These are phyloP conservation scores for Leccinum griseonigrum DNA, from an alignment of 1,284 basidiomycete genomes.

Conservation along the genomic window DNA sequence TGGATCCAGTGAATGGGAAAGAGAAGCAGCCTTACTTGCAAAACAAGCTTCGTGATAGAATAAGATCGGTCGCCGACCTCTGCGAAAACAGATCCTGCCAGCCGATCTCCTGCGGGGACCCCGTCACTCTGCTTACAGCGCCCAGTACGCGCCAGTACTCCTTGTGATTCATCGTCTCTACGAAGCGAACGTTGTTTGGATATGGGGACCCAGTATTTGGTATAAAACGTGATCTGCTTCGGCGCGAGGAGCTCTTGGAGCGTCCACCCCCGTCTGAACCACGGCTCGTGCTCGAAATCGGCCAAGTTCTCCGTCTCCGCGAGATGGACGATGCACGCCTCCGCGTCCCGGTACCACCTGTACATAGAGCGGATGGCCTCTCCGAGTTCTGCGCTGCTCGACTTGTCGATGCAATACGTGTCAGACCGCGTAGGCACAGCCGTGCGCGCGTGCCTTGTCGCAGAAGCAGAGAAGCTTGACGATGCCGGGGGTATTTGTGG, in stretches of 20 bases:
- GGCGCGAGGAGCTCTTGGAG: slow-evolving; percentile 17
- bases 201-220: slow-evolving; percentile 4
- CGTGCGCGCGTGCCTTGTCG: slow-evolving; percentile 7
- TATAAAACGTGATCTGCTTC: slow-evolving; percentile 10
- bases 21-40: slow-evolving; percentile 13
- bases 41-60: slow-evolving; percentile 18
- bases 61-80: slow-evolving; percentile 18
- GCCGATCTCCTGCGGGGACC: slow-evolving; percentile 7
- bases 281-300: slow-evolving; percentile 10
- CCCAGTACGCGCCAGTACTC: slow-evolving; percentile 14
- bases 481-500: background rate
- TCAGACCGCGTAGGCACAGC: slow-evolving; percentile 15
- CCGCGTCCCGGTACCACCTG: slow-evolving; percentile 13
- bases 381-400: slow-evolving; percentile 15
- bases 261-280: slow-evolving; percentile 15
- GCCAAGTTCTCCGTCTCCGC: slow-evolving; percentile 8
- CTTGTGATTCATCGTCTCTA: slow-evolving; percentile 8
- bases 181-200: background rate
- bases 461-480: slow-evolving; percentile 10
- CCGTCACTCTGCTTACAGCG: slow-evolving; percentile 11
- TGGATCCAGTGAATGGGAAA: slow-evolving; percentile 11
- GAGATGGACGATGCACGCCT: slow-evolving; percentile 15
- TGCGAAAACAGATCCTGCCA: slow-evolving; percentile 17
- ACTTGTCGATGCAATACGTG: slow-evolving; percentile 17
- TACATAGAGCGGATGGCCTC: slow-evolving; percentile 19